Evolutionary conservation across 1,284 basidiomycete species (phyloP).

Genomic region (Tranzscheliella williamsii): DNA sequence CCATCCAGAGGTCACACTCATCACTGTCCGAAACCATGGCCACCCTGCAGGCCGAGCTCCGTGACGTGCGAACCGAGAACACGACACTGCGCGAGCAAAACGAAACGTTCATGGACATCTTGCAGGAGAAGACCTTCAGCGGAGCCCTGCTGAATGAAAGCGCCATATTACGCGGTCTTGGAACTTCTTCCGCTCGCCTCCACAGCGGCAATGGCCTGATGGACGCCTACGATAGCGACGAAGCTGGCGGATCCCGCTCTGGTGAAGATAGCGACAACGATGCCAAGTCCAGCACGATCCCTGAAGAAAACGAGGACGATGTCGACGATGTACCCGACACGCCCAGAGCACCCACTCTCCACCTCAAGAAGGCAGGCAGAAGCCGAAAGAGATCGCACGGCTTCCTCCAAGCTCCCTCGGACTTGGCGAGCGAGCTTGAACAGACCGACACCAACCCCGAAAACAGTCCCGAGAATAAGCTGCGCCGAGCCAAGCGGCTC

Average conservation of each 20-base stretch:
- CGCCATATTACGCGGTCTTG: slow-evolving; percentile 38
- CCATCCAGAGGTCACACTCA: slow-evolving; percentile 30
- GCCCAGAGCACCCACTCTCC: slow-evolving; percentile 18
- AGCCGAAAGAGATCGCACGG: slow-evolving; percentile 3
- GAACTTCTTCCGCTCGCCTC: slow-evolving; percentile 14
- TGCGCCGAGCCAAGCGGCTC: slow-evolving; percentile 38
- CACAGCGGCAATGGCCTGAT: slow-evolving; percentile 10
- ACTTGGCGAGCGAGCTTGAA: slow-evolving; percentile 75
- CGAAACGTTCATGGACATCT: slow-evolving; percentile 46
- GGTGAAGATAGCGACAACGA: slow-evolving; percentile 13
- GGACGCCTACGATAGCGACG: slow-evolving; percentile 27
- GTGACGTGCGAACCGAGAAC: slow-evolving; percentile 35
- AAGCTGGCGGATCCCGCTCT: too few relatives aligned
- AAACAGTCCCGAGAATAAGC: slow-evolving; percentile 9
- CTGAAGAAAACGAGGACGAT: slow-evolving; percentile 39
- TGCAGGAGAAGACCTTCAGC: slow-evolving; percentile 52
- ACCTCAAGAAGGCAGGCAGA: slow-evolving; percentile 10
- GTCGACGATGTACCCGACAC: slow-evolving; percentile 50
- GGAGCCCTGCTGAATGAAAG: slow-evolving; percentile 46
- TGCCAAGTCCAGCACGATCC: slow-evolving; percentile 15
- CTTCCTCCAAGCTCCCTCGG: slow-evolving; percentile 8
- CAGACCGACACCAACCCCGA: slow-evolving; percentile 70
- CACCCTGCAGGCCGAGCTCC: slow-evolving; percentile 42
- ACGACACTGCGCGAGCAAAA: slow-evolving; percentile 41
- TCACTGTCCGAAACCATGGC: slow-evolving; percentile 36